phyloP scores from a whole-genome alignment of 78 protist species.

The Chrysochromulina tobinii region DNA sequence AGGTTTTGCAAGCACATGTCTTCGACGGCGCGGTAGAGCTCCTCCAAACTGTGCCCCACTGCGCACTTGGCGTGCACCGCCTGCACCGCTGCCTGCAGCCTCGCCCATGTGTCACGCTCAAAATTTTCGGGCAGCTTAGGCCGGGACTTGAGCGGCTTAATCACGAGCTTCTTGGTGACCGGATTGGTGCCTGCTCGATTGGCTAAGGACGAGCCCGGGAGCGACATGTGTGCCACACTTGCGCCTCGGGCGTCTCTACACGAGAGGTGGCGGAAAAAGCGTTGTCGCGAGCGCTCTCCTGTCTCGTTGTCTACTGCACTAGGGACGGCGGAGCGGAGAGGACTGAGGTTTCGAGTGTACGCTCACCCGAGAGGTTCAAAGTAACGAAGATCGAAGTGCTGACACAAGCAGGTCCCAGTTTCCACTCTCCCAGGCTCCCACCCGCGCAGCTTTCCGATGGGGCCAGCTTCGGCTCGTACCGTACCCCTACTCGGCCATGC shows the following conservation, averaged over 20 bases:
- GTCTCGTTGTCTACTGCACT: not conserved
- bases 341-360: no score
- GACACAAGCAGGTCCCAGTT: no score
- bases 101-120: conserved; percentile 39
- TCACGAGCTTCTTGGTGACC: not conserved
- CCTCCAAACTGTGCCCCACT: not conserved
- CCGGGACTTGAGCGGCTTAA: not conserved
- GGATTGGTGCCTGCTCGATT: not conserved
- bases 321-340: not conserved
- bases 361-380: no score
- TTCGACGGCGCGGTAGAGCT: conserved; percentile 55
- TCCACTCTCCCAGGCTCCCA: no score
- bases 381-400: no score
- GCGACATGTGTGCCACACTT: not conserved
- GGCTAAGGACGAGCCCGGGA: not conserved
- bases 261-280: no score
- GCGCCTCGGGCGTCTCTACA: not conserved
- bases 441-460: no score
- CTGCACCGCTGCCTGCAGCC: conserved; percentile 29
- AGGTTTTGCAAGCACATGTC: conserved; percentile 45
- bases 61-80: conserved; percentile 31
- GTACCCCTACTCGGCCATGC: no score
- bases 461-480: no score
- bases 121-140: conserved; percentile 41
- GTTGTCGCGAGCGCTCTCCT: not conserved